Evolutionary conservation across 2,329 filamentous ascomycete genomes (phyloP).

Genomic region (Exutisphaerella laricina): DNA sequence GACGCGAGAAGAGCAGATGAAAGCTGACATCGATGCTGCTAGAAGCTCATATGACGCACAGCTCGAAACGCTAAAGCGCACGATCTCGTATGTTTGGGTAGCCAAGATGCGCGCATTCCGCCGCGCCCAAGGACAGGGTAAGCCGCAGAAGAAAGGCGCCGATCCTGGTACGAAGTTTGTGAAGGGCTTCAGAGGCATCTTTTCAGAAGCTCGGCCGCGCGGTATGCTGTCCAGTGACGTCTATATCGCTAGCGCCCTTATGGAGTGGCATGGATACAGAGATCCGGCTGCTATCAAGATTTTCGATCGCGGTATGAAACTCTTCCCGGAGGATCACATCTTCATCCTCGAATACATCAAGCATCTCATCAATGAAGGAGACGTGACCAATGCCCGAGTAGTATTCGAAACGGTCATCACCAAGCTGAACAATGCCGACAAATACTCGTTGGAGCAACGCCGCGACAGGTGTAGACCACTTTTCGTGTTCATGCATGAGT

Average conservation of each 20-base stretch:
- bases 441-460: constrained; percentile 49
- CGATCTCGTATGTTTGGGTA: constrained; percentile 91
- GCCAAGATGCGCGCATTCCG: constrained; percentile 90
- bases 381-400: constrained; percentile 83
- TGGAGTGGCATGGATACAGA: constrained; percentile 95
- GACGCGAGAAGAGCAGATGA: constrained; percentile 47
- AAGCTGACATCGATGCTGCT: constrained; percentile 52
- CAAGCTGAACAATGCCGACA: constrained; percentile 59
- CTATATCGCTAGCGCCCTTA: constrained; percentile 85
- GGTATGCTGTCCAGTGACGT: constrained; percentile 90
- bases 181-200: constrained; percentile 74
- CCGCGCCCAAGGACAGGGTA: constrained; percentile 77
- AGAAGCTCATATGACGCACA: constrained; percentile 66
- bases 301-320: constrained; percentile 84
- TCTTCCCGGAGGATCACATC: constrained; percentile 88
- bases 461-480: constrained; percentile 68
- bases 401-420: constrained; percentile 94
- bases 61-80: constrained; percentile 69
- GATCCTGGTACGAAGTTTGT: constrained; percentile 11
- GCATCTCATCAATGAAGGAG: constrained; percentile 85
- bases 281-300: constrained; percentile 90
- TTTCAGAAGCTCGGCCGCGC: constrained; percentile 78
- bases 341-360: constrained; percentile 96
- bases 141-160: constrained; percentile 43
- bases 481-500: constrained; percentile 88